These are phyloP conservation scores for Triticum monococcum DNA, from an alignment of 176 grass and related monocot species.

Conservation along the genomic window DNA sequence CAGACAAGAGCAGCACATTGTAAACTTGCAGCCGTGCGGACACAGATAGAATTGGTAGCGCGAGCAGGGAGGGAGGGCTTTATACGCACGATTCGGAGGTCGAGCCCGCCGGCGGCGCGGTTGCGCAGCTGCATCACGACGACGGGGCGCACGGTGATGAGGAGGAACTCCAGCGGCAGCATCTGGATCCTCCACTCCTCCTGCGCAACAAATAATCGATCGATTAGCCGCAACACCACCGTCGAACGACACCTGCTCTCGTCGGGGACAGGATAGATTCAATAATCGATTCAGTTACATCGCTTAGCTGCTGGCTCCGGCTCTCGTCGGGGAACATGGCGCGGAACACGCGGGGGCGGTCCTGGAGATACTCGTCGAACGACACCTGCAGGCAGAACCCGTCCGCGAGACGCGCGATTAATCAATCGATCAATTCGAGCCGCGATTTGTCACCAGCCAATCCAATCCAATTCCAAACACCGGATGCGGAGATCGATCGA, in stretches of 20 bases:
- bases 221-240: background rate
- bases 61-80: background rate
- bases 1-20: background rate
- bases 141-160: conserved; percentile 68
- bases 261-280: background rate
- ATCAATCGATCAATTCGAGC: background rate
- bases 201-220: conserved; percentile 15
- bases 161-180: conserved; percentile 82
- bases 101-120: conserved; percentile 37
- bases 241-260: too few relatives aligned
- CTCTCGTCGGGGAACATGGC: conserved; percentile 80
- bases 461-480: background rate
- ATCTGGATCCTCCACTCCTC: conserved; percentile 71
- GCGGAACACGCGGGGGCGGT: conserved; percentile 63
- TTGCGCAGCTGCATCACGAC: conserved; percentile 69
- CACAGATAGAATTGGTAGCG: background rate
- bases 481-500: background rate
- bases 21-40: too few relatives aligned
- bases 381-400: conserved; percentile 35
- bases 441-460: background rate
- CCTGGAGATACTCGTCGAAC: conserved; percentile 72
- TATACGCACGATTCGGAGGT: conserved; percentile 54
- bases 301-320: conserved; percentile 57
- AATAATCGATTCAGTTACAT: conserved; percentile 27
- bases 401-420: background rate